Percentiles rank a stretch among this genome's conserved stretches.
phyloP scores from a whole-genome alignment of 176 grass and related monocot genomes.

The Typha latifolia region DNA sequence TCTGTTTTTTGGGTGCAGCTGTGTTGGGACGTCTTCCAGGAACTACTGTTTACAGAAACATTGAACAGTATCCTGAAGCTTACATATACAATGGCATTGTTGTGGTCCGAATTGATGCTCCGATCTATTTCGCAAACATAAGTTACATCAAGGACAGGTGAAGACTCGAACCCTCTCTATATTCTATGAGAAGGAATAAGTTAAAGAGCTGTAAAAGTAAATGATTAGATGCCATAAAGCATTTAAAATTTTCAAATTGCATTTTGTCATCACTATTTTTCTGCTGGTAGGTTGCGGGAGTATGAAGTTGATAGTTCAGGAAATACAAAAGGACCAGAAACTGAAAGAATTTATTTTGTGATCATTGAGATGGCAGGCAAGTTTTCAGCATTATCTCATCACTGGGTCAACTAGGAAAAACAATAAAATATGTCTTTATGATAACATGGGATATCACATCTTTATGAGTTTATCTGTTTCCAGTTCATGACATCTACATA shows the following conservation, averaged over 20 bases:
- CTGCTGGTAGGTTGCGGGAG: constrained; percentile 18
- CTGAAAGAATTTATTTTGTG: constrained; percentile 19
- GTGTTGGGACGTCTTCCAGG: constrained; percentile 27
- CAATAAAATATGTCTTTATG: too few relatives aligned
- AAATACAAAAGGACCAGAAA: constrained; percentile 2
- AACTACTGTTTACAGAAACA: constrained; percentile 25
- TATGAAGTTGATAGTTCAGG: constrained; percentile 12
- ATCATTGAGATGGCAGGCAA: constrained; percentile 27
- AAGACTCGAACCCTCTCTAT: background rate
- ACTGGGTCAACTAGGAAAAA: too few relatives aligned
- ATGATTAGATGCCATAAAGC: background rate
- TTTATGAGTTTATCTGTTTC: too few relatives aligned
- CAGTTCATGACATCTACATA: too few relatives aligned
- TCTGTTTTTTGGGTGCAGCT: constrained; percentile 8
- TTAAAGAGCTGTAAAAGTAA: background rate
- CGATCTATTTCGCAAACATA: constrained; percentile 28
- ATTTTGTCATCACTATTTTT: background rate
- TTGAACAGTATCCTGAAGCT: constrained; percentile 19
- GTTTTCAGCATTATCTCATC: background rate
- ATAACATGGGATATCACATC: too few relatives aligned
- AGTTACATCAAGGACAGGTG: constrained; percentile 30
- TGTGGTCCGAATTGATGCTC: constrained; percentile 23
- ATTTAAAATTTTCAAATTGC: background rate
- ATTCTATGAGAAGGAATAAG: background rate
- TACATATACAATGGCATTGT: constrained; percentile 26